Base-by-base conservation (phyloP, 2,329 filamentous ascomycete genomes). In the Alternaria gansuensis region DNA sequence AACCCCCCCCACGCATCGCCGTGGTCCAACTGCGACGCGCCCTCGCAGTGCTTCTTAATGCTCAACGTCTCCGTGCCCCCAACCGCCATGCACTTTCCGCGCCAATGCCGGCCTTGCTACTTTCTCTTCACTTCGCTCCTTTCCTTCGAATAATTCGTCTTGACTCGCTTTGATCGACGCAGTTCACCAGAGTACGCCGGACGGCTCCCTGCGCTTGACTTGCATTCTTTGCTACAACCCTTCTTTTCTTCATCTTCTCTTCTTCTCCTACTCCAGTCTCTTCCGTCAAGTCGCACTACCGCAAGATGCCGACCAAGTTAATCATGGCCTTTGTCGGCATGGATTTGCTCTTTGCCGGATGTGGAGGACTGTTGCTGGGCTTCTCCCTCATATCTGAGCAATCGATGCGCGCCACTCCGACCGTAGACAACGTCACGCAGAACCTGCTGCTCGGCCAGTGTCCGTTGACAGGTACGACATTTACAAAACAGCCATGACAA, bases 391-490 rank as follows among this genome's bases (percentile, higher is more conserved):
- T 81, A 11, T 83, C 82, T 43, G 77, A 82, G 71, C 72, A 77
- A 43, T 76, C 77, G 43, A 72, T 82, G 68, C 71, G 74, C 29
- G 70, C 77, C 17, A 71, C 69, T 23, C 79, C 79, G n/a, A 84
- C 80, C 10, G 66, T 81, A 33, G 70, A 79, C 40, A 85, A 81
- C 62, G 81, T 86, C 49, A 82, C 83, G 21, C 75, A 79, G 45
- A 80, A 84, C 63, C 66, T 87, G 48, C 74, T 87, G 50, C 78
- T 87, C 51, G 73, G 74, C 51, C 75, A 82, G 69, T 83, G 82
- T 69, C 85, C 85, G 23, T 72, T 86, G 57, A 83, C 78, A 73
- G 82, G 84, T 85, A 75, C 67, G 80, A 73, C 66, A 13, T 43
- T 28, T 51, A 37, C 43, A 44, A 17, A n/a, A 13, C 21, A 13